Conservation (phyloP, 352 stramenopile species). For the Phytophthora colocasiae region DNA sequence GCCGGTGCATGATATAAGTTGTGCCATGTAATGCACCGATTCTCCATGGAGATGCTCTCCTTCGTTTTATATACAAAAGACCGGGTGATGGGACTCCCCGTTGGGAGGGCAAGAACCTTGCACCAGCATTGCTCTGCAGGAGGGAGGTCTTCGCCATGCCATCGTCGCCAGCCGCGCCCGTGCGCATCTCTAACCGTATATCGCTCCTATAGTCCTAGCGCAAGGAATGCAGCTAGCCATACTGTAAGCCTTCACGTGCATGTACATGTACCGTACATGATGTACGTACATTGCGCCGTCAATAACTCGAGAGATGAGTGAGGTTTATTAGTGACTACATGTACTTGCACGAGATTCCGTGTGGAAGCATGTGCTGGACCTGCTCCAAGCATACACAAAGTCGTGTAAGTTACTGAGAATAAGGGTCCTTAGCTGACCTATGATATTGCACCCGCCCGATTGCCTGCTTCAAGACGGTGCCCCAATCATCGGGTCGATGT, state of each 20-base stretch:
- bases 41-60: conserved; percentile 17
- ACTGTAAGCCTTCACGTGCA: not conserved
- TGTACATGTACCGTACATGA: not conserved
- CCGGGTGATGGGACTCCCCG: conserved; percentile 10
- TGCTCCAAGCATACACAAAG: not conserved
- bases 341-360: not conserved
- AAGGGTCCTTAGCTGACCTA: too few species aligned
- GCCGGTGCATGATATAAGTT: too few species aligned
- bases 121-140: conserved; percentile 17
- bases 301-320: too few species aligned
- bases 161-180: conserved; percentile 5
- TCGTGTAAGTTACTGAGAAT: too few species aligned
- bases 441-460: too few species aligned
- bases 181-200: conserved; percentile 17
- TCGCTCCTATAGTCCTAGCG: not conserved
- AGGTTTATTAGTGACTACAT: not conserved
- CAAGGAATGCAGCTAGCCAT: too few species aligned
- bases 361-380: not conserved
- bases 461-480: not conserved
- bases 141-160: not conserved
- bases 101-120: not conserved
- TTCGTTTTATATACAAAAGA: not conserved
- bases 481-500: not conserved
- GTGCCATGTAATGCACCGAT: conserved; percentile 9
- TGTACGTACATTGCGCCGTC: not conserved